Base-by-base conservation (phyloP, 257 asterid species). In the Primulina eburnea region DNA sequence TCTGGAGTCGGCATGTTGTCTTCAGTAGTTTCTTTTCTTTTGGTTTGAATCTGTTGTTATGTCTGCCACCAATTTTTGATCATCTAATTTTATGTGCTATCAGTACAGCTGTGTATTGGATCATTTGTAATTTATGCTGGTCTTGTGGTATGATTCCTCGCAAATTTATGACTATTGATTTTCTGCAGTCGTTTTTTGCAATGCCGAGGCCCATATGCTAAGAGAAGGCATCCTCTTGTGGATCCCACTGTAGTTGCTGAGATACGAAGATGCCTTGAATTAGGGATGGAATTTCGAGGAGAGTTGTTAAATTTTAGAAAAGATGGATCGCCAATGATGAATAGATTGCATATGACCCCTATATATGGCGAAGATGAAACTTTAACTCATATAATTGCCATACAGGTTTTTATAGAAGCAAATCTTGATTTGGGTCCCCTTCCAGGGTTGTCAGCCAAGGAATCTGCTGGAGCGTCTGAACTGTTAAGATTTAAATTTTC, bases 191-290 rank as follows among this genome's bases (percentile, higher is more conserved):
- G 73, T 53, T 69, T 69, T 63, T 37, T 69, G 50, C 73, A 69
- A 69, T 69, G 64, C 34, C 58, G 73, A 56, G 73, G 64, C 38
- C 73, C 73, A 53, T 56, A 16, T 30, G 73, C 73, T 32, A 69
- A 69, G 47, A 34, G 73, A 56, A 53, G 73, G 57, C 73, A 69
- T 56, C 65, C 73, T 16, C 30, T 69, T 30, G 73, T 69, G 55
- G 73, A 69, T 18, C 26, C 73, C 33, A 18, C 55, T 29, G 34
- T 69, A 10, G 65, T 69, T n/a, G 61, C 73, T 58, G 73, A 69
- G 43, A 69, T 69, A n/a, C 58, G 73, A 33, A 69, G 65, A 56
- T 69, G 73, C 50, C 64, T 69, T 21, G 55, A 57, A 5, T 56
- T 5, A 55, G 73, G 73, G 14, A 20, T 69, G 12, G 73, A 69